Evolutionary conservation across 805 yeast species (phyloP).

Genomic region (Starmerella tilneyi): DNA sequence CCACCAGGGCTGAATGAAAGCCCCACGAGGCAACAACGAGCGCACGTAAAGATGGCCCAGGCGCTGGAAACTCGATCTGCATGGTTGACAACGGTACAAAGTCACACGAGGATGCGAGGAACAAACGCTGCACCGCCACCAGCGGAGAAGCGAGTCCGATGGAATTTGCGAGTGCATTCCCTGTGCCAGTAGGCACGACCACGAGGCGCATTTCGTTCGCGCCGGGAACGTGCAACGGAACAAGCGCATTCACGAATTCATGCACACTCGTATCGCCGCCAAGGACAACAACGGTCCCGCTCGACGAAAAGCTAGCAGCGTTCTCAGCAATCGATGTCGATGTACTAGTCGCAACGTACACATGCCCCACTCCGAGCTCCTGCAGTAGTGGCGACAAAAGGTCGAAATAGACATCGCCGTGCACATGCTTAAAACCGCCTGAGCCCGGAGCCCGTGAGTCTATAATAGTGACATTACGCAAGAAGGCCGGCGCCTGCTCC

Average conservation of each 20-base stretch:
- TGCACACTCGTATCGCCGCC: conserved; percentile 82
- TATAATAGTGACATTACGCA: conserved; percentile 29
- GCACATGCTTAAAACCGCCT: conserved; percentile 4
- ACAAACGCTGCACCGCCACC: conserved; percentile 27
- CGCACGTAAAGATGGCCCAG: conserved; percentile 32
- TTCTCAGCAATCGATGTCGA: conserved; percentile 28
- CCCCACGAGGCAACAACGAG: conserved; percentile 72
- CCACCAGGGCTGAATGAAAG: conserved; percentile 75
- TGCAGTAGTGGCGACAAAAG: conserved; percentile 30
- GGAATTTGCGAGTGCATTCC: conserved; percentile 68
- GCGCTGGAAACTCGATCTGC: conserved; percentile 36
- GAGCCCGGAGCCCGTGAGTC: conserved; percentile 31
- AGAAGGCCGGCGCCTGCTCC: conserved; percentile 22
- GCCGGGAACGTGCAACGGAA: conserved; percentile 9
- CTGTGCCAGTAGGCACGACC: conserved; percentile 70
- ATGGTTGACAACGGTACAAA: conserved; percentile 38
- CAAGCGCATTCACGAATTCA: conserved; percentile 56
- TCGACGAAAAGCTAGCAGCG: conserved; percentile 27
- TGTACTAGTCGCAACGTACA: conserved; percentile 31
- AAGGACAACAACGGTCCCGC: conserved; percentile 46
- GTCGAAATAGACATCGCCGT: conserved; percentile 25
- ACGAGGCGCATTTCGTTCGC: conserved; percentile 22
- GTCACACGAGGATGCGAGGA: conserved; percentile 9
- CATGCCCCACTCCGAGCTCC: conserved; percentile 30
- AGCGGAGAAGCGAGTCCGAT: conserved; percentile 33